Conservation (phyloP, 371 early-diverging fungal genomes). For the Mucor ambiguus region DNA sequence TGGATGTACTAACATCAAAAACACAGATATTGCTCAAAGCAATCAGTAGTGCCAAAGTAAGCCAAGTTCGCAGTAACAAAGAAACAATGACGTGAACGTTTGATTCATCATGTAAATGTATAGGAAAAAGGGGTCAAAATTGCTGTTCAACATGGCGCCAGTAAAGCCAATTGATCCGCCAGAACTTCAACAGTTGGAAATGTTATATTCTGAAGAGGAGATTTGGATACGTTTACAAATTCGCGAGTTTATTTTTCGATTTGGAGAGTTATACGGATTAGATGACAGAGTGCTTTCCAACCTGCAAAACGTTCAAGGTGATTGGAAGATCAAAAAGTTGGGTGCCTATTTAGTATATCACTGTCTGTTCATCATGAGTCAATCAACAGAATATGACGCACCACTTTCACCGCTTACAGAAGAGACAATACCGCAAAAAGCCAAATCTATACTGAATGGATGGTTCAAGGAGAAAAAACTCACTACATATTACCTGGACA, state of each 20-base stretch:
- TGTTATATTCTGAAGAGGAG: constrained; percentile 40
- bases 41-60: background rate
- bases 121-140: background rate
- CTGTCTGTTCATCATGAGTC: constrained; percentile 7
- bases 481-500: background rate
- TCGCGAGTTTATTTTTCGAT: constrained; percentile 48
- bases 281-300: constrained; percentile 21
- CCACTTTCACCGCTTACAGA: background rate
- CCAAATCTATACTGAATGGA: constrained; percentile 12
- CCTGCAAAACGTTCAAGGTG: constrained; percentile 47
- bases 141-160: background rate
- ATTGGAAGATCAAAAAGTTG: constrained; percentile 42
- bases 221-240: constrained; percentile 49
- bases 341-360: constrained; percentile 28
- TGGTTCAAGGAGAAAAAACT: constrained; percentile 31
- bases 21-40: background rate
- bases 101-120: background rate
- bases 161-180: constrained; percentile 23
- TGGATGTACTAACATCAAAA: background rate
- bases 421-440: constrained; percentile 6
- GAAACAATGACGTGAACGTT: background rate
- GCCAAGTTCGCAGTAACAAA: background rate
- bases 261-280: constrained; percentile 38
- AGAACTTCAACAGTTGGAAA: constrained; percentile 18
- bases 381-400: constrained; percentile 8